Base-by-base conservation (phyloP, 202 grass and related monocot species). In the Eragrostis tef region DNA sequence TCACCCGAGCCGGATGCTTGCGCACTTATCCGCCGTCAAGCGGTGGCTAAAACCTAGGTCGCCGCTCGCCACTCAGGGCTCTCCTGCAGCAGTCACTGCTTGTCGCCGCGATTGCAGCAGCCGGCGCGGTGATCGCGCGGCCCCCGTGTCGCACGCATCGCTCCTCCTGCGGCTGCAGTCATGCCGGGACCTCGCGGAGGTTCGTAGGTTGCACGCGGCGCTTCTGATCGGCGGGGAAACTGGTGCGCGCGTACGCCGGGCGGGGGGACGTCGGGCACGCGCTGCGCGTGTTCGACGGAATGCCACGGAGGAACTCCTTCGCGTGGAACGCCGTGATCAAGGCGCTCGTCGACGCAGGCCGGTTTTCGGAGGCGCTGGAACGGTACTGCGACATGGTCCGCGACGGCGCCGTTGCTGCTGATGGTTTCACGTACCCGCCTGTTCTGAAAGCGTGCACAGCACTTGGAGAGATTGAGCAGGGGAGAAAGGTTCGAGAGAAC, bases 301-400 rank as follows among this genome's bases (percentile, higher is more conserved):
- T 90, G 81, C 87, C 69, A 0, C 75, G 17, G 67, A 76, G 64
- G 66, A 93, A 90, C 64, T 87, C 87, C 48, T 90, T 93, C 57
- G 82, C 91, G 42, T 93, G 87, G 85, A 93, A 90, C 64, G 79
- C 82, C 14, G 73, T 45, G 48, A 87, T 93, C 70, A 90, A 73
- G 83, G 82, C 74, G 26, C 74, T 90, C 25, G 82, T 93, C 0
- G 58, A 85, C 22, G 43, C 70, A 0, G 79, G 74, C 1, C 51
- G 41, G 11, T 93, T 86, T 70, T 60, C 63, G 6, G 74, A 93
- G 4, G 91, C 85, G 6, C 53, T 93, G 50, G 57, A 21, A 13
- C 58, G 43, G 43, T 86, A 90, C 67, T 8, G 67, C 56, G 68
- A 15, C 3, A 85, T 90, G 91, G 72, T 71, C 4, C 0, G 39